These are phyloP conservation scores for Metrosideros polymorpha DNA, from an alignment of 441 rosid genomes.

Conservation along the genomic window DNA sequence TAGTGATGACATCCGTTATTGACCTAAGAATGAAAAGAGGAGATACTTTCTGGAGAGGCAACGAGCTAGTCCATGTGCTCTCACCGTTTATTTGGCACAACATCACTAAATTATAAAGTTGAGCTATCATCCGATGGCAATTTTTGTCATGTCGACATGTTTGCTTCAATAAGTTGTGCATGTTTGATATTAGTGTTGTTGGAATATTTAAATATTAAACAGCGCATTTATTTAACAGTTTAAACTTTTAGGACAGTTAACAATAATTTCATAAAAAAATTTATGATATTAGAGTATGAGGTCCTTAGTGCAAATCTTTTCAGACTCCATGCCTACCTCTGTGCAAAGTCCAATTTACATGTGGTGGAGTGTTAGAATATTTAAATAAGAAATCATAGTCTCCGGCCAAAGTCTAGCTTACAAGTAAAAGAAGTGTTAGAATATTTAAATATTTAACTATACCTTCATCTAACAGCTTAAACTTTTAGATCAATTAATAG, in stretches of 20 bases:
- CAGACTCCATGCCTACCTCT: rapidly evolving
- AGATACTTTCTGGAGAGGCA: neutral
- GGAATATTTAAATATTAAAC: neutral
- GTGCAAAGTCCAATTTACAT: neutral
- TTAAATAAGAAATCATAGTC: rapidly evolving
- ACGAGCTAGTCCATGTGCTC: neutral
- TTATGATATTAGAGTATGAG: neutral
- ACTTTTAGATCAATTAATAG: rapidly evolving
- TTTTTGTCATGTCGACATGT: neutral
- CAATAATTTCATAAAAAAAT: neutral
- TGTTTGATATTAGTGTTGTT: neutral
- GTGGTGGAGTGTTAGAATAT: neutral
- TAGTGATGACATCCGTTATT: neutral
- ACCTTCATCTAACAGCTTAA: rapidly evolving
- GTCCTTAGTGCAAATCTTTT: neutral
- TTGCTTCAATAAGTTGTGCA: neutral
- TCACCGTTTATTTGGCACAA: neutral
- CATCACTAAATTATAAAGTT: neutral
- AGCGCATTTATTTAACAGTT: rapidly evolving
- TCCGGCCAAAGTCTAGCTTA: rapidly evolving
- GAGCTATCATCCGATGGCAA: neutral
- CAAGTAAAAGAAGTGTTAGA: rapidly evolving
- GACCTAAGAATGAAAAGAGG: neutral
- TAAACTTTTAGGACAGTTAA: neutral
- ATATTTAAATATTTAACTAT: neutral